Conservation (phyloP, 2,329 filamentous ascomycete genomes). For the Aspergillus ibericus region DNA sequence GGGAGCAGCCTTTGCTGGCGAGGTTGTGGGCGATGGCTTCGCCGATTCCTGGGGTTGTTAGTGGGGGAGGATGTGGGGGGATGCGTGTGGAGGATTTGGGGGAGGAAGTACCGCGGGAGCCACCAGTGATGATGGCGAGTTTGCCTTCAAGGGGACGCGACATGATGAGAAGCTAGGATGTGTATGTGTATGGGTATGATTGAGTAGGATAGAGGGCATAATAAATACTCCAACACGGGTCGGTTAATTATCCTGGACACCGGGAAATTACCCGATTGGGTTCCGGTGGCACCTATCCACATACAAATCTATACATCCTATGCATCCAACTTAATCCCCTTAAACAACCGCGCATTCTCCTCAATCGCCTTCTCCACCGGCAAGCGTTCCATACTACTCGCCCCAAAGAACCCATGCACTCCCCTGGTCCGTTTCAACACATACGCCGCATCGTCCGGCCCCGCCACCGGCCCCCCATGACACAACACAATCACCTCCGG, state of each 20-base stretch:
- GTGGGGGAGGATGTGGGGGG: slow-evolving; percentile 1
- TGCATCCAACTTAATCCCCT: slow-evolving; percentile 36
- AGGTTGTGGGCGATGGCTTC: slow-evolving; percentile 67
- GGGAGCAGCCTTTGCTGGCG: slow-evolving; percentile 68
- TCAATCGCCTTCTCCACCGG: slow-evolving; percentile 68
- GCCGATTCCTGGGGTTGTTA: slow-evolving; percentile 64
- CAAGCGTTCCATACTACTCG: slow-evolving; percentile 67
- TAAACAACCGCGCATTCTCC: slow-evolving; percentile 57
- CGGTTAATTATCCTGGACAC: too few species aligned
- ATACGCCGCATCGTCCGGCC: slow-evolving; percentile 63
- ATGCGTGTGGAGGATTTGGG: neutral
- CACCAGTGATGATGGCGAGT: slow-evolving; percentile 76
- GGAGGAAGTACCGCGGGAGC: slow-evolving; percentile 63
- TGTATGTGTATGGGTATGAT: neutral
- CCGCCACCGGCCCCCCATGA: slow-evolving; percentile 68
- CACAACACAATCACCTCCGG: slow-evolving; percentile 66
- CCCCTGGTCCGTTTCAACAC: slow-evolving; percentile 61
- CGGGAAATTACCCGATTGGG: too few species aligned
- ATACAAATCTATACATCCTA: too few species aligned
- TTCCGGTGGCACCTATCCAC: too few species aligned
- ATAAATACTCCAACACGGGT: neutral
- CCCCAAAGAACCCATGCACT: slow-evolving; percentile 71
- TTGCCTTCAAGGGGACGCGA: slow-evolving; percentile 64
- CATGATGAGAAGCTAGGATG: slow-evolving; percentile 9
- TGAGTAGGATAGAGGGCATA: too few species aligned